Conservation (phyloP, 345 rosid genomes). For the Salix suchowensis region DNA sequence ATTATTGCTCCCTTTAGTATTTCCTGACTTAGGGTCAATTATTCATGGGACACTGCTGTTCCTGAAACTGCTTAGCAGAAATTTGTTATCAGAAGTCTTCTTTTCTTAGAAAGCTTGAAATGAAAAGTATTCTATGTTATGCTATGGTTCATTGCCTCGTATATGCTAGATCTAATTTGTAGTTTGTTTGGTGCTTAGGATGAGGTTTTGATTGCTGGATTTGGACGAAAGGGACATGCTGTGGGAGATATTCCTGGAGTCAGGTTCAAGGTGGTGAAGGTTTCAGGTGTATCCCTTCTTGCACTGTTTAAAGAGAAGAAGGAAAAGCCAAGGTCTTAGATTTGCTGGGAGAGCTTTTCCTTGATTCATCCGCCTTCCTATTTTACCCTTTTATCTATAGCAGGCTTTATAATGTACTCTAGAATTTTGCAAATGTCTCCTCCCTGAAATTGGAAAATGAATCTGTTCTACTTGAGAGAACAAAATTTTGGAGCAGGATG, state of each 20-base stretch:
- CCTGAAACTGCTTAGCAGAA: not conserved
- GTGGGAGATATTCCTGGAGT: slow-evolving; percentile 91
- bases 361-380: not conserved
- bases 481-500: not conserved
- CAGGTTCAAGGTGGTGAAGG: slow-evolving; percentile 84
- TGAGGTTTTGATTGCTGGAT: slow-evolving; percentile 76
- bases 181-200: slow-evolving; percentile 30
- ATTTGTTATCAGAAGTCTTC: not conserved
- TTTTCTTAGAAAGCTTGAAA: not conserved
- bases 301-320: slow-evolving; percentile 82
- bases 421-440: not conserved
- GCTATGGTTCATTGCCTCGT: not conserved
- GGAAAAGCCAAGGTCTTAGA: slow-evolving; percentile 80
- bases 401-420: not conserved
- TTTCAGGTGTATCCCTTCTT: slow-evolving; percentile 72
- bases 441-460: not conserved
- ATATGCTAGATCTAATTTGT: not conserved
- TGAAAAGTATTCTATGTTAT: not conserved
- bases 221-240: slow-evolving; percentile 79
- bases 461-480: not conserved
- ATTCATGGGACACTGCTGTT: not conserved
- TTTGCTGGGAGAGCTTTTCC: not conserved
- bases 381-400: not conserved
- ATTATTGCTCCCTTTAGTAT: not conserved
- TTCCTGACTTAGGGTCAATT: not conserved